Evolutionary conservation across 805 yeast species (phyloP), one percentile per base, ranked within the genome.

Genomic region (Dipodascopsis tothii): DNA sequence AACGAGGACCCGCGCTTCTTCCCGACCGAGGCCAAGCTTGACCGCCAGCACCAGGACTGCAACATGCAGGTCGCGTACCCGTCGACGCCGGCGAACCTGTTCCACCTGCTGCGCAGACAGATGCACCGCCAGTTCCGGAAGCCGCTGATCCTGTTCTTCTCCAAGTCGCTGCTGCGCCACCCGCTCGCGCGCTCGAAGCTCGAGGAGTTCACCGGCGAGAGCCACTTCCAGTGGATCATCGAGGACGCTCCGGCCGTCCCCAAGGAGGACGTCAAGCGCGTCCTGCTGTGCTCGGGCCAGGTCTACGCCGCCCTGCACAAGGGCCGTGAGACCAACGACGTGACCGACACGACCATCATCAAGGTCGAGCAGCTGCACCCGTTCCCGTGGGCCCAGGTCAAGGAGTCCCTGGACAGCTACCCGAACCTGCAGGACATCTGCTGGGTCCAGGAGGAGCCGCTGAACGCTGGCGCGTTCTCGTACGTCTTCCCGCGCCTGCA

Each of bases 381-480:
- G 67, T 92, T 92, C 96, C 98, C 98, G 68, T 92, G 72, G 70
- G 88, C 92, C 44, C 96, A 85, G 72, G 69, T 92, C 59, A 81
- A 85, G 63, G 96, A 90, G 56, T 70, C 85, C 21, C 70, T 92
- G 58, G 72, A 83, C 68, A 64, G 78, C 38, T 92, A 82, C 73
- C 86, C 94, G 60, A 79, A 78, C 65, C 64, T 81, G 51, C 80
- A 83, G 65, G 98, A 92, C 65, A 70, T 92, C 56, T 94, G 88
- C 38, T 92, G 88, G 90, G 83, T 94, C 69, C 98, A 92, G 73
- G 99, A 92, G 71, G 99, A 92, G 75, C 97, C 97, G 59, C 74
- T 92, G 70, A 92, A 92, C 73, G 90, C 90, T 80, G 98, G 98
- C 68, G 71, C 84, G 37, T 87, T 82, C 83, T 61, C 81, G 20